A percentile compares a stretch with the other conserved stretches of the same genome.
These are phyloP conservation scores for Fonsecaea pedrosoi DNA, from an alignment of 2,329 filamentous ascomycete species.

Conservation along the genomic window DNA sequence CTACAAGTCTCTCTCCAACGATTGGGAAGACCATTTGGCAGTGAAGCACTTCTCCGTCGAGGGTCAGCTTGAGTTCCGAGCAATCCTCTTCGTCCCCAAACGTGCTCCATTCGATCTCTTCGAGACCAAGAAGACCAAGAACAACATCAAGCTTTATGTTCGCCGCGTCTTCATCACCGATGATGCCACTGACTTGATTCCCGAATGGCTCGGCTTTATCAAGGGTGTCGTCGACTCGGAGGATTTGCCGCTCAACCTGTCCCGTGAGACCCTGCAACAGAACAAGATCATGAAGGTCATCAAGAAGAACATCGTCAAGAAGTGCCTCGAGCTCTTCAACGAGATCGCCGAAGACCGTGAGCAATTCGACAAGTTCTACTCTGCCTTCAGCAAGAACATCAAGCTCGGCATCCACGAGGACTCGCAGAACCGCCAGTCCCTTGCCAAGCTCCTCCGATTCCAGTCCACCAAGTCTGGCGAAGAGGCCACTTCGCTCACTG, in stretches of 20 bases:
- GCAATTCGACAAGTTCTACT: constrained; percentile 99
- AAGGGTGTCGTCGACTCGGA: constrained; percentile 99
- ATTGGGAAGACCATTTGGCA: constrained; percentile 99
- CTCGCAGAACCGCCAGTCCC: constrained; percentile 88
- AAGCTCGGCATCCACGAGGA: constrained; percentile 99
- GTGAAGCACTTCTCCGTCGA: constrained; percentile 99
- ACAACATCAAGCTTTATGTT: constrained; percentile 99
- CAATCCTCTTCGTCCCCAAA: constrained; percentile 99
- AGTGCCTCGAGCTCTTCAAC: constrained; percentile 98
- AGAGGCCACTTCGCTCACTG: constrained; percentile 88
- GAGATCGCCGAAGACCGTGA: constrained; percentile 99
- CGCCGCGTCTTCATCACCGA: constrained; percentile 99
- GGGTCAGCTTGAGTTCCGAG: constrained; percentile 99
- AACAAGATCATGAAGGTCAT: constrained; percentile 99
- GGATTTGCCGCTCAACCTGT: constrained; percentile 98
- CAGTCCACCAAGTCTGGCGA: constrained; percentile 98
- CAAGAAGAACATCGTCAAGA: constrained; percentile 99
- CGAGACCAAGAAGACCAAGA: constrained; percentile 99
- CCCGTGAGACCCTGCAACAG: constrained; percentile 99
- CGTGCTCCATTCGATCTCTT: constrained; percentile 99
- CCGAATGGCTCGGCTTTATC: constrained; percentile 99
- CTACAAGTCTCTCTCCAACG: constrained; percentile 99
- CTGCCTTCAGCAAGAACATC: constrained; percentile 99
- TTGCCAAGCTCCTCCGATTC: constrained; percentile 99
- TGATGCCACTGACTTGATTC: constrained; percentile 97